phyloP scores from a whole-genome alignment of 2,329 filamentous ascomycete genomes.

The Atkinsonella texensis region DNA sequence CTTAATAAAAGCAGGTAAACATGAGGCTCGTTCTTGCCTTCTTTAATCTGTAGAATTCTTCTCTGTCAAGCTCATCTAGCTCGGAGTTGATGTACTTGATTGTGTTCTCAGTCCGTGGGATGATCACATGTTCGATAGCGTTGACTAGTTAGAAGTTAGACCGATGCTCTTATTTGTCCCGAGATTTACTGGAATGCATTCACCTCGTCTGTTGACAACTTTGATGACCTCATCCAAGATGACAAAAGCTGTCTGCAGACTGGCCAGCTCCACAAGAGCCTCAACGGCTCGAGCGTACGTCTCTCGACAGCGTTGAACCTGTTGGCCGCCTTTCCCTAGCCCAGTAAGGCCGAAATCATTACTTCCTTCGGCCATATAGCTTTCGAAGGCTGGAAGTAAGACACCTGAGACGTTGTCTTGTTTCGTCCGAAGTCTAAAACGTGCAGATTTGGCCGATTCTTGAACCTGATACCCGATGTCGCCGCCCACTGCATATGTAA shows the following conservation, averaged over 20 bases:
- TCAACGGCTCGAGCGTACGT: conserved; percentile 94
- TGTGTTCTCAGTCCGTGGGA: conserved; percentile 96
- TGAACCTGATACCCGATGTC: conserved; percentile 96
- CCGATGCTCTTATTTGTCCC: not conserved
- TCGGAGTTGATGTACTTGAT: conserved; percentile 99
- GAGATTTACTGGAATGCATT: conserved; percentile 14
- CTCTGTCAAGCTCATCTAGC: conserved; percentile 90
- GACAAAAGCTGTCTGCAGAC: conserved; percentile 92
- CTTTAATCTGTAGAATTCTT: conserved; percentile 96
- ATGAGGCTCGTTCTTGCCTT: conserved; percentile 36
- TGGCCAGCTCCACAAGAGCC: conserved; percentile 87
- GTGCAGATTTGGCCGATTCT: conserved; percentile 84
- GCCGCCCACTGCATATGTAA: conserved; percentile 91
- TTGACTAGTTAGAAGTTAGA: conserved; percentile 49
- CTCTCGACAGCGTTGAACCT: conserved; percentile 88
- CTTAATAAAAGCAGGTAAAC: not conserved
- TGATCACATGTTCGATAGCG: conserved; percentile 93
- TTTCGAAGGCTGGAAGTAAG: conserved; percentile 85
- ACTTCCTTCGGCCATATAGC: conserved; percentile 74
- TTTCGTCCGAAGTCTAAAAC: conserved; percentile 86
- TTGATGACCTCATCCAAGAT: conserved; percentile 99
- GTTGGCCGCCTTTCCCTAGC: conserved; percentile 91
- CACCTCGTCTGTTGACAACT: conserved; percentile 90
- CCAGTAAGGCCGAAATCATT: conserved; percentile 96
- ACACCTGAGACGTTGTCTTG: conserved; percentile 99